Evolutionary conservation across 2,329 filamentous ascomycete genomes (phyloP).

Genomic region (Phaeosphaeriaceae sp.): DNA sequence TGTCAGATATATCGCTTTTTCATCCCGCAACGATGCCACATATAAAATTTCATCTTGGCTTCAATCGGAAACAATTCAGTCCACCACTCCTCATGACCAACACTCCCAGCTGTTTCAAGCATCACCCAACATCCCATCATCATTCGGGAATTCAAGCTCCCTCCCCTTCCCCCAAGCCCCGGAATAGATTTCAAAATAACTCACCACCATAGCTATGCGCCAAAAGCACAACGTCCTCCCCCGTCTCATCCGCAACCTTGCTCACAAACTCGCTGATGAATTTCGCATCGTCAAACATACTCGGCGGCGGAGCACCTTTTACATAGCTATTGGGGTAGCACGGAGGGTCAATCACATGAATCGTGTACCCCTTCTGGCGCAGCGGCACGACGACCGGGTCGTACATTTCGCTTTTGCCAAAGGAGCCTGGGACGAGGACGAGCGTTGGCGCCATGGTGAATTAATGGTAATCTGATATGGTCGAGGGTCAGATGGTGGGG

Average conservation of each 20-base stretch:
- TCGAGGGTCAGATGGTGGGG: too few relatives aligned
- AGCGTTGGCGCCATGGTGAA: slow-evolving; percentile 25
- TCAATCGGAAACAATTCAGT: too few relatives aligned
- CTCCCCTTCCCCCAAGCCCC: too few relatives aligned
- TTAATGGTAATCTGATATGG: neutral
- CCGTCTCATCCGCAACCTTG: slow-evolving; percentile 33
- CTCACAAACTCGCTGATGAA: slow-evolving; percentile 30
- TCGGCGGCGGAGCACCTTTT: slow-evolving; percentile 13
- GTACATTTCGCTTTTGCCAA: slow-evolving; percentile 23
- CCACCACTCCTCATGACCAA: too few relatives aligned
- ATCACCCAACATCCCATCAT: too few relatives aligned
- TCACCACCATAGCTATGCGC: slow-evolving; percentile 49
- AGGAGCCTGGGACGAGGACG: slow-evolving; percentile 35
- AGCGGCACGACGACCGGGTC: slow-evolving; percentile 15
- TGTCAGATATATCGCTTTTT: neutral
- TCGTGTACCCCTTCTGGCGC: slow-evolving; percentile 17
- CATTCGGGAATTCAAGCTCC: too few relatives aligned
- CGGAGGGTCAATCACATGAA: slow-evolving; percentile 19
- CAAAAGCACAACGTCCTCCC: slow-evolving; percentile 46
- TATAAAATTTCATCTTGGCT: too few relatives aligned
- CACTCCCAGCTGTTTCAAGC: too few relatives aligned
- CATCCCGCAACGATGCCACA: too few relatives aligned
- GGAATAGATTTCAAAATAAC: too few relatives aligned
- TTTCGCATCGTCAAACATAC: slow-evolving; percentile 40
- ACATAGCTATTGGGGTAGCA: slow-evolving; percentile 18